Conservation (phyloP, 768 basidiomycete species). For the Kwoniella sp. region DNA sequence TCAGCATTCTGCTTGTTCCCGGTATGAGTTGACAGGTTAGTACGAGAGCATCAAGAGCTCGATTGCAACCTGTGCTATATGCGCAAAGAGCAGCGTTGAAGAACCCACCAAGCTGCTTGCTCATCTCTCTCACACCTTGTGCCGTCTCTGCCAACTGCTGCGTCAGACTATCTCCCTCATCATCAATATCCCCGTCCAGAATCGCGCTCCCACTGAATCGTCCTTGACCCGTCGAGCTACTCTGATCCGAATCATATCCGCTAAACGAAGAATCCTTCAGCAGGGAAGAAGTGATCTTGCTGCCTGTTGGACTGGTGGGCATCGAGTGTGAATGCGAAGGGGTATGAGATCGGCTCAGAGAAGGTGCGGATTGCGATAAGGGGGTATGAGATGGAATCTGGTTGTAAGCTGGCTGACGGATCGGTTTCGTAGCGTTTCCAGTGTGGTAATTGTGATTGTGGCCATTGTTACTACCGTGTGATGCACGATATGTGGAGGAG, state of each 20-base stretch:
- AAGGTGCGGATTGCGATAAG: neutral
- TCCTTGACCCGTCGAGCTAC: slow-evolving; percentile 37
- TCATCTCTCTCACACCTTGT: slow-evolving; percentile 95
- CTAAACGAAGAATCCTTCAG: slow-evolving; percentile 21
- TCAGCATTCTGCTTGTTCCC: too few species aligned
- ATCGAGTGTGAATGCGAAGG: slow-evolving; percentile 5
- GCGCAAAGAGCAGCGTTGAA: too few species aligned
- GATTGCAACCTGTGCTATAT: too few species aligned
- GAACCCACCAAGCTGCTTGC: slow-evolving; percentile 91
- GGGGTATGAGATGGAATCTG: slow-evolving; percentile 3
- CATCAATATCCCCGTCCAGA: slow-evolving; percentile 55
- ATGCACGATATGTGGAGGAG: slow-evolving; percentile 3
- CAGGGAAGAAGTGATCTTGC: slow-evolving; percentile 25
- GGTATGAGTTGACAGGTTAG: too few species aligned
- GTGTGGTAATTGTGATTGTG: slow-evolving; percentile 6
- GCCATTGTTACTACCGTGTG: neutral
- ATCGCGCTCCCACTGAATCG: slow-evolving; percentile 30
- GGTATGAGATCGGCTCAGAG: neutral
- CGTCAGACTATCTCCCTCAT: slow-evolving; percentile 76
- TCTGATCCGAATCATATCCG: slow-evolving; percentile 41
- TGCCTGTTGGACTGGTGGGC: slow-evolving; percentile 26
- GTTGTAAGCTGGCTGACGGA: slow-evolving; percentile 12
- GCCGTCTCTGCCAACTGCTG: slow-evolving; percentile 95
- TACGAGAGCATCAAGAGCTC: too few species aligned
- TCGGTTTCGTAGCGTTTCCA: slow-evolving; percentile 17